A percentile compares a stretch with the other conserved stretches of the same genome.
phyloP scores from a whole-genome alignment of 345 rosid species.

The Euphorbia peplus region DNA sequence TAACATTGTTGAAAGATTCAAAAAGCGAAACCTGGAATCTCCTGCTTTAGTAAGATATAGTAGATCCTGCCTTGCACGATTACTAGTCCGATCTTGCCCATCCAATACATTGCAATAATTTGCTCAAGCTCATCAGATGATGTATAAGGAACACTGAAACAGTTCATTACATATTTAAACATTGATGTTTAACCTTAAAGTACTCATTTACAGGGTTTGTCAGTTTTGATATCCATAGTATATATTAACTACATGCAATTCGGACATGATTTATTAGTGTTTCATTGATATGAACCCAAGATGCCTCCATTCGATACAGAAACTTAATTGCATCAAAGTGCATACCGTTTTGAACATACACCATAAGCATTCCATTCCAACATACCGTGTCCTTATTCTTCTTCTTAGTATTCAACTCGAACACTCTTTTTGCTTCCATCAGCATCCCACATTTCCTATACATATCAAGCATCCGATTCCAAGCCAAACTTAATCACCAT shows the following conservation, averaged over 20 bases:
- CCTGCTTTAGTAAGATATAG: background rate
- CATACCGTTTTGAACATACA: constrained; percentile 44
- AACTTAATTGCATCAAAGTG: constrained; percentile 56
- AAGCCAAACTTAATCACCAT: constrained; percentile 52
- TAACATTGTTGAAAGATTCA: background rate
- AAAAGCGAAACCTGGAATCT: background rate
- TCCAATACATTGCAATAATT: background rate
- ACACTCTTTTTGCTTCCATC: constrained; percentile 47
- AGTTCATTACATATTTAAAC: background rate
- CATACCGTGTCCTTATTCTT: constrained; percentile 25
- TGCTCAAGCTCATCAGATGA: background rate
- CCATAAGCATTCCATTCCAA: constrained; percentile 60
- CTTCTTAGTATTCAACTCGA: constrained; percentile 27
- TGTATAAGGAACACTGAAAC: background rate
- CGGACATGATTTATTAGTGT: constrained; percentile 35
- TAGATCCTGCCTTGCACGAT: background rate
- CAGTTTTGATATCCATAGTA: background rate
- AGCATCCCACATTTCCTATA: constrained; percentile 52
- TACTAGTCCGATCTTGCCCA: background rate
- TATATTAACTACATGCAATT: constrained; percentile 32
- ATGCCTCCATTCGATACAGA: constrained; percentile 61
- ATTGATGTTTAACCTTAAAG: background rate
- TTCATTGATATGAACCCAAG: constrained; percentile 39
- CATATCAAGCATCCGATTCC: constrained; percentile 52
- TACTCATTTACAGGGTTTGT: background rate